phyloP scores from a whole-genome alignment of 352 stramenopile species.

The Phytophthora nicotianae region DNA sequence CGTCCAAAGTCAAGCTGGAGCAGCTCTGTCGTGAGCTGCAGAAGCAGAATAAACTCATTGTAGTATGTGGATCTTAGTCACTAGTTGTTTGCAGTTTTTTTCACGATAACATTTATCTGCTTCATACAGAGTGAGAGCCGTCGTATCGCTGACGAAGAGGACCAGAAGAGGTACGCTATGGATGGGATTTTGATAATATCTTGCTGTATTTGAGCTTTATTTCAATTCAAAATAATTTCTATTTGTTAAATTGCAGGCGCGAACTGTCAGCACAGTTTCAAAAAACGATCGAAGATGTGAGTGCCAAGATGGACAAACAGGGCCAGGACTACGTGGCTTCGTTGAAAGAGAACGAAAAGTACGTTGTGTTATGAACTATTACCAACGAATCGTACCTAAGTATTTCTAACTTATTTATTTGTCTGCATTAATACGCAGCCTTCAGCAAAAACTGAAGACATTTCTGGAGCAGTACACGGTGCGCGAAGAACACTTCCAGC shows the following conservation, averaged over 20 bases:
- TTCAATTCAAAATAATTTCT: not conserved
- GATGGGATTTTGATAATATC: not conserved
- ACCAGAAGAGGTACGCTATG: constrained; percentile 63
- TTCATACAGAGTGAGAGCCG: constrained; percentile 65
- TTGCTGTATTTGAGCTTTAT: not conserved
- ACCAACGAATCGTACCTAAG: not conserved
- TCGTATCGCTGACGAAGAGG: constrained; percentile 84
- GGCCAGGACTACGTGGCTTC: constrained; percentile 84
- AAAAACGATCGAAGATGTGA: constrained; percentile 89
- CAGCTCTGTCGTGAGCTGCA: constrained; percentile 86
- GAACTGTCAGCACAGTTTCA: constrained; percentile 83
- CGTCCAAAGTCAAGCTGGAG: constrained; percentile 80
- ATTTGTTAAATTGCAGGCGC: constrained; percentile 38
- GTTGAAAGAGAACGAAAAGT: constrained; percentile 87
- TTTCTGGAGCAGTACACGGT: constrained; percentile 84
- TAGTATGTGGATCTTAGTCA: constrained; percentile 36
- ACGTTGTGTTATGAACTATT: constrained; percentile 9
- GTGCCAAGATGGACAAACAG: constrained; percentile 89
- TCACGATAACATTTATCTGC: not conserved
- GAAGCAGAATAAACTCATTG: constrained; percentile 89
- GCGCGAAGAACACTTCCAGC: constrained; percentile 85
- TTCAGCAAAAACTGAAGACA: constrained; percentile 84
- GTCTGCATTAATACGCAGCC: constrained; percentile 46
- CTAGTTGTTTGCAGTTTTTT: not conserved
- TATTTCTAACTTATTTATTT: constrained; percentile 1